Conservation (phyloP, 108 stramenopile species). For the Nannochloropsis granulata region DNA sequence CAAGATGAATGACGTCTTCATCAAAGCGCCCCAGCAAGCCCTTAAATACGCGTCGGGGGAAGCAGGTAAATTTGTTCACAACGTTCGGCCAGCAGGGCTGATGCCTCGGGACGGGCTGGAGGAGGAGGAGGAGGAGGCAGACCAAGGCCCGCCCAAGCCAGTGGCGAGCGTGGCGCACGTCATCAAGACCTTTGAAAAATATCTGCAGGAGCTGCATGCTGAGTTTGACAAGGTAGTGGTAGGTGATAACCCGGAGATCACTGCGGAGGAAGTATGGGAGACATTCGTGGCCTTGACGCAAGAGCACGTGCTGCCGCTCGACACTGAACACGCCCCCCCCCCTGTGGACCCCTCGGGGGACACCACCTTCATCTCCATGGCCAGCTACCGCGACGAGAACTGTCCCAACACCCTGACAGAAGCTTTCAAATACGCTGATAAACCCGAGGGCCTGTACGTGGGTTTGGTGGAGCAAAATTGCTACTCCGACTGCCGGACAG, state of each 20-base stretch:
- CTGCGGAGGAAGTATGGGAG: not conserved
- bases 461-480: constrained; percentile 84
- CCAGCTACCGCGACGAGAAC: constrained; percentile 70
- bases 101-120: not conserved
- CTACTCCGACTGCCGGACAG: constrained; percentile 60
- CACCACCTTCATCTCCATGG: constrained; percentile 62
- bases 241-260: not conserved
- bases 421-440: constrained; percentile 44
- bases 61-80: not conserved
- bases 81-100: not conserved
- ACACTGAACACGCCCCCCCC: not conserved
- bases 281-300: not conserved
- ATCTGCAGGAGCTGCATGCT: not conserved
- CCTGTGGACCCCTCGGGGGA: constrained; percentile 1
- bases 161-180: not conserved
- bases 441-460: constrained; percentile 62
- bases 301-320: constrained; percentile 11
- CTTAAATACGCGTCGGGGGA: not conserved
- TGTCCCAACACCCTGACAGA: constrained; percentile 56
- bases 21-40: not conserved
- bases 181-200: not conserved
- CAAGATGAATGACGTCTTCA: not conserved
- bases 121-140: not conserved
- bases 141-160: not conserved
- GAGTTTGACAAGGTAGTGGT: not conserved